Evolutionary conservation across 163 green algal species (phyloP).

Genomic region (Scenedesmus sp.): DNA sequence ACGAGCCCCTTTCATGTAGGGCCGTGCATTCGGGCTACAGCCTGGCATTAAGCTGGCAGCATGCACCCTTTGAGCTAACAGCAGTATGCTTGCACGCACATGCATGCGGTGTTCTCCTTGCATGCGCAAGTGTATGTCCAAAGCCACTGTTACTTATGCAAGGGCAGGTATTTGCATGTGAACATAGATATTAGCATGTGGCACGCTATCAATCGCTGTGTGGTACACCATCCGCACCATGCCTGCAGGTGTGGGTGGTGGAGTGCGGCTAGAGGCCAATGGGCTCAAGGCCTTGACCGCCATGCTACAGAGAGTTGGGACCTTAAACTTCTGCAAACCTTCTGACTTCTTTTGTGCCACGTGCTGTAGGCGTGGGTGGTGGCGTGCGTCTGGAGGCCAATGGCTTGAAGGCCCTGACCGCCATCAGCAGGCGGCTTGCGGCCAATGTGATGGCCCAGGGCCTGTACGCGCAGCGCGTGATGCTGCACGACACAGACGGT

Average conservation of each 20-base stretch:
- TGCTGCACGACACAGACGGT: slow-evolving; percentile 55
- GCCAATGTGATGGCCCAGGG: background rate
- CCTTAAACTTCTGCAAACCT: no score
- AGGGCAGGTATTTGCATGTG: no score
- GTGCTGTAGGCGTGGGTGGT: background rate
- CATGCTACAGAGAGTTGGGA: background rate
- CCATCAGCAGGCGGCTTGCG: slow-evolving; percentile 47
- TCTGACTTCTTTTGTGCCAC: no score
- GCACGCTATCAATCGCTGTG: no score
- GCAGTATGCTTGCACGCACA: no score
- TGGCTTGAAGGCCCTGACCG: slow-evolving; percentile 41
- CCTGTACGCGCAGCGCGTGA: slow-evolving; percentile 7
- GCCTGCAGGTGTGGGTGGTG: slow-evolving; percentile 13
- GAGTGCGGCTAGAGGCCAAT: slow-evolving; percentile 48
- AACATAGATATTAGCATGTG: no score
- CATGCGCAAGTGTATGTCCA: no score
- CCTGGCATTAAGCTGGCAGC: background rate
- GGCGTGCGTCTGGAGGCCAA: slow-evolving; percentile 49
- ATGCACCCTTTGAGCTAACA: no score
- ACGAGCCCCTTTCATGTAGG: background rate
- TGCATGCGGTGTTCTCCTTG: no score
- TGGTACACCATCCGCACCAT: no score
- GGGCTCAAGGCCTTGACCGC: slow-evolving; percentile 45
- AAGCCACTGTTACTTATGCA: no score
- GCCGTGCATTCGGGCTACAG: background rate